phyloP scores from a whole-genome alignment of 768 basidiomycete species.

The Crucibulum laeve region DNA sequence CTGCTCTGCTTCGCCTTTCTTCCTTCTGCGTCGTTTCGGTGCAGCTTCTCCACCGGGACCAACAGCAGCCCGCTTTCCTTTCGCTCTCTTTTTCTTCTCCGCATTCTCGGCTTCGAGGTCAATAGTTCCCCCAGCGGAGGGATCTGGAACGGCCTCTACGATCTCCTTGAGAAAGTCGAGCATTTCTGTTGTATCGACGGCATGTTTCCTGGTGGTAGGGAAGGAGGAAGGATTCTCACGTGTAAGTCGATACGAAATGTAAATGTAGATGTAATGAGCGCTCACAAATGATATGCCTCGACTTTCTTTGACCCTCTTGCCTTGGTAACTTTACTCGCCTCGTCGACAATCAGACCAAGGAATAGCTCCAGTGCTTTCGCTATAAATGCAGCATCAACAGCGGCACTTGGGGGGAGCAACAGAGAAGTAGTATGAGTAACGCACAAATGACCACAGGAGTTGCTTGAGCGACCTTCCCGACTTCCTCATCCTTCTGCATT shows the following conservation, averaged over 20 bases:
- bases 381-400: constrained; percentile 22
- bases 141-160: constrained; percentile 82
- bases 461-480: constrained; percentile 95
- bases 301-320: constrained; percentile 83
- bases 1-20: constrained; percentile 33
- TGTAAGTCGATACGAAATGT: background rate
- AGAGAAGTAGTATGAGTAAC: constrained; percentile 23
- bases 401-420: background rate
- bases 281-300: constrained; percentile 90
- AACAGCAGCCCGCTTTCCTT: constrained; percentile 39
- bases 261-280: constrained; percentile 18
- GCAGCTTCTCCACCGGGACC: constrained; percentile 26
- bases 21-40: constrained; percentile 48
- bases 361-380: constrained; percentile 95
- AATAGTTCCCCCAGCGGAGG: constrained; percentile 77
- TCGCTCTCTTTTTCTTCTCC: constrained; percentile 57
- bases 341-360: constrained; percentile 77
- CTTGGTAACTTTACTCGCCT: constrained; percentile 74
- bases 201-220: constrained; percentile 71
- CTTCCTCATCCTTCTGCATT: constrained; percentile 99
- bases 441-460: constrained; percentile 95
- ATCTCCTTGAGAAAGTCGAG: constrained; percentile 95
- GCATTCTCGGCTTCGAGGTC: constrained; percentile 61
- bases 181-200: constrained; percentile 81
- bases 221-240: background rate